A percentile compares a stretch with the other conserved stretches of the same genome.
These are phyloP conservation scores for Ammopiptanthus mongolicus DNA, from an alignment of 306 rosid genomes.

Conservation along the genomic window DNA sequence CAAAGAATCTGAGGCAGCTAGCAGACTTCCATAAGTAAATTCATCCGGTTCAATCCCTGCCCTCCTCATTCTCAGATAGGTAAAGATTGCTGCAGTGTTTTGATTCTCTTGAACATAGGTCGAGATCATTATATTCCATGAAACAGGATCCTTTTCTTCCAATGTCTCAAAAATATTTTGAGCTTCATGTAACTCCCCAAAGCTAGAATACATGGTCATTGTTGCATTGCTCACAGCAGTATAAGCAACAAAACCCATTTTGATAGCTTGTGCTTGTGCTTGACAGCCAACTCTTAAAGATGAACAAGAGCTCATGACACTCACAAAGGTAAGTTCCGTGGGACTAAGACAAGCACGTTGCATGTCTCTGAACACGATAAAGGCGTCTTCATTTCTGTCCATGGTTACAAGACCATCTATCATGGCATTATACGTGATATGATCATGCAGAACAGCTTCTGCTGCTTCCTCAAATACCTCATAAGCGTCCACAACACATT, in stretches of 20 bases:
- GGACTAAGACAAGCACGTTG: slow-evolving; percentile 36
- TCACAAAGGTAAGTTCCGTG: slow-evolving; percentile 64
- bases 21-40: slow-evolving; percentile 68
- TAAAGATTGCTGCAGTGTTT: slow-evolving; percentile 35
- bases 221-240: slow-evolving; percentile 58
- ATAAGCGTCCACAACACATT: slow-evolving; percentile 41
- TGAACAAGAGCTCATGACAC: slow-evolving; percentile 67
- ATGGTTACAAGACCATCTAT: slow-evolving; percentile 56
- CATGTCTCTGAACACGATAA: slow-evolving; percentile 55
- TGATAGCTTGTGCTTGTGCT: slow-evolving; percentile 51
- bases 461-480: slow-evolving; percentile 53
- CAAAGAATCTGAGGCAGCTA: slow-evolving; percentile 40
- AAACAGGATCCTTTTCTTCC: slow-evolving; percentile 56
- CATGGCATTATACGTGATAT: slow-evolving; percentile 68
- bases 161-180: slow-evolving; percentile 44
- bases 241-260: slow-evolving; percentile 50
- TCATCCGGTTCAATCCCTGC: slow-evolving; percentile 52
- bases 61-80: slow-evolving; percentile 53
- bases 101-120: slow-evolving; percentile 44
- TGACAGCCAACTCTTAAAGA: slow-evolving; percentile 42
- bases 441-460: slow-evolving; percentile 34
- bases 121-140: slow-evolving; percentile 74
- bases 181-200: slow-evolving; percentile 47
- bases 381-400: slow-evolving; percentile 51
- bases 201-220: slow-evolving; percentile 71